These are phyloP conservation scores for Limtongia smithiae DNA, from an alignment of 805 yeast species.

Conservation along the genomic window DNA sequence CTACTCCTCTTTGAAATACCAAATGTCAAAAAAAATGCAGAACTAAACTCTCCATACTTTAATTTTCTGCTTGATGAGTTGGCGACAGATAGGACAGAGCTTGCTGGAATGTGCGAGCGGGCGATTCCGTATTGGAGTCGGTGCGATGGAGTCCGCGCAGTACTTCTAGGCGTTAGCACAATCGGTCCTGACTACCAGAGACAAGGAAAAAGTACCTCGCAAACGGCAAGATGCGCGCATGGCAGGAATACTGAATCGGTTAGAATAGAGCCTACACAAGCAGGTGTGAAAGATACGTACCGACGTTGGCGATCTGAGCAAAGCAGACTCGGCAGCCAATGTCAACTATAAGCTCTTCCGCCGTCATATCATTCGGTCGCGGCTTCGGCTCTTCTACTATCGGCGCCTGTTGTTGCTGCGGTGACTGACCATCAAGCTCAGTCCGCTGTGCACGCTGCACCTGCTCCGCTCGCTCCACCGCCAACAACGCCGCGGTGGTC, in stretches of 20 bases:
- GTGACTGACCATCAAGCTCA: too few relatives aligned
- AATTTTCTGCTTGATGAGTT: slow-evolving; percentile 13
- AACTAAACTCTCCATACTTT: slow-evolving; percentile 10
- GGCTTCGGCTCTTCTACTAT: too few relatives aligned
- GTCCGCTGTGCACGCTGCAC: too few relatives aligned
- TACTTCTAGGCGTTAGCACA: background rate
- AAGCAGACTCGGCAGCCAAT: slow-evolving; percentile 22
- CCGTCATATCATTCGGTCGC: too few relatives aligned
- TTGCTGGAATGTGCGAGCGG: slow-evolving; percentile 16
- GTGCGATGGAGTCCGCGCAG: slow-evolving; percentile 24
- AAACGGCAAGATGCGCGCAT: slow-evolving; percentile 22
- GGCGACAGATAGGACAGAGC: slow-evolving; percentile 20
- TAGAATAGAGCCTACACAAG: background rate
- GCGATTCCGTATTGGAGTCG: slow-evolving; percentile 10
- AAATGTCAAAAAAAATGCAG: too few relatives aligned
- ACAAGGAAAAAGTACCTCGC: slow-evolving; percentile 8
- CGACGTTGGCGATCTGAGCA: slow-evolving; percentile 16
- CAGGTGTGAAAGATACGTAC: slow-evolving; percentile 1
- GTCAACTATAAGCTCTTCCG: slow-evolving; percentile 16
- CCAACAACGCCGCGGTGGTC: too few relatives aligned
- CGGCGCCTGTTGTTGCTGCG: too few relatives aligned
- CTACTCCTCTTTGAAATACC: too few relatives aligned
- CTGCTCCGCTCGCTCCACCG: too few relatives aligned
- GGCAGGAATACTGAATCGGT: slow-evolving; percentile 17
- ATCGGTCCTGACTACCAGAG: background rate